These are phyloP conservation scores for Xylaria scruposa DNA, from an alignment of 495 filamentous ascomycete species.

Conservation along the genomic window DNA sequence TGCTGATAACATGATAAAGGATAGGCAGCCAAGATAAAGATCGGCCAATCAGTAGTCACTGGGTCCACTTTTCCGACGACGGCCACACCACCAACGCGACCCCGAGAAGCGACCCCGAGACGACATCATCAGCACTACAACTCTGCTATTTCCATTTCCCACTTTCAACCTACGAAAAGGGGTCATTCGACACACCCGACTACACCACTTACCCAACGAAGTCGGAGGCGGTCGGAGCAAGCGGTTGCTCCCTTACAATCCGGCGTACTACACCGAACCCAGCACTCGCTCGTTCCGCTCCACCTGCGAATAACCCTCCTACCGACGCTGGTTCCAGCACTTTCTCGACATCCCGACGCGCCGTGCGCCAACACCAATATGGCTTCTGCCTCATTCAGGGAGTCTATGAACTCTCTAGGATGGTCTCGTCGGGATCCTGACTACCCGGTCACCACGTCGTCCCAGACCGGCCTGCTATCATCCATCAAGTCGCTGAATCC, in stretches of 20 bases:
- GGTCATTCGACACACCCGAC: constrained; percentile 50
- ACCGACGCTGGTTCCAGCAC: neutral
- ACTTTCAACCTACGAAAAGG: constrained; percentile 30
- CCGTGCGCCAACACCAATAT: constrained; percentile 55
- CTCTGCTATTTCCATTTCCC: constrained; percentile 29
- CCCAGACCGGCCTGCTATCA: constrained; percentile 75
- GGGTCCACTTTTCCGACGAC: constrained; percentile 15
- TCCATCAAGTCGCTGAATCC: constrained; percentile 87
- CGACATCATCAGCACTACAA: constrained; percentile 25
- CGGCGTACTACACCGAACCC: constrained; percentile 34
- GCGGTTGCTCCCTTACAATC: constrained; percentile 35
- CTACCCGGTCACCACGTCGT: constrained; percentile 73
- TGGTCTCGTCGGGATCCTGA: constrained; percentile 89
- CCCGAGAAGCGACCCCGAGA: constrained; percentile 7
- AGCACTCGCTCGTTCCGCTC: constrained; percentile 5
- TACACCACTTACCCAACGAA: constrained; percentile 35
- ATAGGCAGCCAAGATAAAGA: constrained; percentile 22
- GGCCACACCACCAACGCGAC: constrained; percentile 21
- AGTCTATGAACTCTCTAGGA: constrained; percentile 92
- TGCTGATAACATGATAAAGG: constrained; percentile 24
- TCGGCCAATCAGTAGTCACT: constrained; percentile 1
- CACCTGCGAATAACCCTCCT: neutral
- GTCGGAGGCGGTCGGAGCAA: constrained; percentile 8
- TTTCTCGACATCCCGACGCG: constrained; percentile 16
- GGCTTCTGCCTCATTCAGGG: constrained; percentile 89